Base-by-base conservation (phyloP, 1,284 basidiomycete species). In the Athelia sp. region DNA sequence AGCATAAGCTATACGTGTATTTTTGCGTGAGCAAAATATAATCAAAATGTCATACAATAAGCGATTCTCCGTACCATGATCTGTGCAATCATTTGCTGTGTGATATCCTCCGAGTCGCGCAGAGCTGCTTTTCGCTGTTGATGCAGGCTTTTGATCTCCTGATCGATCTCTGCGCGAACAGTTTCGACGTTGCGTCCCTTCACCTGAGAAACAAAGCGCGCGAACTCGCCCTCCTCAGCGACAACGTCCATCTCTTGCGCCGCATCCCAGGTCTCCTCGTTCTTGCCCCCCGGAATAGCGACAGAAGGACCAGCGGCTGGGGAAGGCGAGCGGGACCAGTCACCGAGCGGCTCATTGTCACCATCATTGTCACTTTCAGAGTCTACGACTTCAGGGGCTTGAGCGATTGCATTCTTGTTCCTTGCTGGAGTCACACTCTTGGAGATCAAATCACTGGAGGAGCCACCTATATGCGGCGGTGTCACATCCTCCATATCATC, bases 101-200 rank as follows among this genome's bases (percentile, higher is more conserved):
- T 96, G 56, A 98, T 83, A 62, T 98, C 95, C 60, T 98, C 97
- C 10, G 94, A 90, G 68, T 96, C 93, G 34, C 94, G 79, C 79
- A 94, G 85, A 15, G 93, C 91, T 36, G 83, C 84, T 65, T 92
- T 95, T 62, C 83, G 82, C 66, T 96, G 90, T 62, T 83, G 77
- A 61, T 93, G 85, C 44, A 99, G 72, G 3, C 76, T 74, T 50
- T 78, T 77, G 51, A 99, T 94, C 68, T 99, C 97, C 47, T 87
- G 86, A 62, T 96, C 92, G 48, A 98, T 94, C 68, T 99, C 95
- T 44, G 76, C 74, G 50, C 88, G 79, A 43, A 96, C 89, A 36
- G 85, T 77, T 36, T 88, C 84, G 47, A 97, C 66, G 62, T 93
- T 82, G 52, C 81, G 81, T 15, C 90, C 90, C 62, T 92, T 90